A percentile compares a stretch with the other conserved stretches of the same genome.
Conservation (phyloP, 352 stramenopile species). For the Globisporangium orthogonon region DNA sequence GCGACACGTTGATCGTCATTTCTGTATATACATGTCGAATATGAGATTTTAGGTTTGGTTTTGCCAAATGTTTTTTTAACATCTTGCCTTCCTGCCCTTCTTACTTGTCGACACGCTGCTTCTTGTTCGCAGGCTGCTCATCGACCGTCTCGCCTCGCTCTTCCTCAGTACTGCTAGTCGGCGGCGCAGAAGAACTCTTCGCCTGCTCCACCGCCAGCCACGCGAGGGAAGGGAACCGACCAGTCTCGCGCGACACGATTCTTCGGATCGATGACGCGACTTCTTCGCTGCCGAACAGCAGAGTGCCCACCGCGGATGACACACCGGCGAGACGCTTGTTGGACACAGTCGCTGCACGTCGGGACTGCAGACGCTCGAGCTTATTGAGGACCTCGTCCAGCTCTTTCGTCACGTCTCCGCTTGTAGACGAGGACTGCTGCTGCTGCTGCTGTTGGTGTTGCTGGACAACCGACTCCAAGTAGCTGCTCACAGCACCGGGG, state of each 20-base stretch:
- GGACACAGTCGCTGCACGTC: constrained; percentile 13
- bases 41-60: background rate
- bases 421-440: constrained; percentile 5
- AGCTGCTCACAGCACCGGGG: constrained; percentile 43
- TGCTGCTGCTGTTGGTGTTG: background rate
- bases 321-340: constrained; percentile 6
- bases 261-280: constrained; percentile 30
- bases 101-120: constrained; percentile 31
- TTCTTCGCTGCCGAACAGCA: constrained; percentile 41
- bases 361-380: constrained; percentile 50
- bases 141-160: constrained; percentile 5
- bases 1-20: background rate
- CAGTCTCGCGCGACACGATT: constrained; percentile 17
- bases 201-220: constrained; percentile 10
- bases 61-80: too few relatives aligned
- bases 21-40: background rate
- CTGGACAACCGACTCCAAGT: constrained; percentile 44
- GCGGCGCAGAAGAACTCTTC: background rate
- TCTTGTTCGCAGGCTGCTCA: constrained; percentile 54
- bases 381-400: constrained; percentile 51
- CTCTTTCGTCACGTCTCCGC: constrained; percentile 25
- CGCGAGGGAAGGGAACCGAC: constrained; percentile 22
- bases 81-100: background rate
- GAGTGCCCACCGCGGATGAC: constrained; percentile 13
- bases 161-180: background rate